Evolutionary conservation across 192 early-diverging fungal genomes (phyloP).

Genomic region (Funneliformis geosporum): DNA sequence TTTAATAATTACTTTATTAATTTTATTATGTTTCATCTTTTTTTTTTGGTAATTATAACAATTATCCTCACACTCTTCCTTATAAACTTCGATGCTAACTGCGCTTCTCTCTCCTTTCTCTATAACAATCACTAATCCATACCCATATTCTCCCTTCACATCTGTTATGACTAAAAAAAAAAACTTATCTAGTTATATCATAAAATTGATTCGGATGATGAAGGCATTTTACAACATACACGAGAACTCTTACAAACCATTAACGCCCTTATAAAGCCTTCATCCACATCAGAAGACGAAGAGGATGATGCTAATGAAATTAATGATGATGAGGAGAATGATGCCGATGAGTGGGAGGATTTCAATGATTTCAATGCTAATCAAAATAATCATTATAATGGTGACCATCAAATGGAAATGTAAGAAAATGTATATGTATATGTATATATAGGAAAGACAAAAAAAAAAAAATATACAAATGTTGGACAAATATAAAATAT

Average conservation of each 20-base stretch:
- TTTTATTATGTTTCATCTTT: conserved; percentile 27
- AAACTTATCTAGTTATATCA: conserved; percentile 56
- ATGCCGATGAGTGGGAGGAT: conserved; percentile 46
- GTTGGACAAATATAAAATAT: background rate
- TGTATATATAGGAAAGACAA: background rate
- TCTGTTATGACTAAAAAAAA: background rate
- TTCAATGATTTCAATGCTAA: conserved; percentile 30
- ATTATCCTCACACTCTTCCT: background rate
- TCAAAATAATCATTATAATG: no score
- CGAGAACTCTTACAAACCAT: conserved; percentile 69
- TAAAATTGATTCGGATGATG: conserved; percentile 64
- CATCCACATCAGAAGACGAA: conserved; percentile 50
- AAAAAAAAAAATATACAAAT: background rate
- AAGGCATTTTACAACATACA: conserved; percentile 66
- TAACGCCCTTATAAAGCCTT: conserved; percentile 49
- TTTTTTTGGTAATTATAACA: conserved; percentile 22
- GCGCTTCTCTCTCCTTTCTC: background rate
- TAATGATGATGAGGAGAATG: conserved; percentile 54
- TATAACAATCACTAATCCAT: background rate
- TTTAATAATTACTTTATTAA: conserved; percentile 37
- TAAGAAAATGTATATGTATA: conserved; percentile 3
- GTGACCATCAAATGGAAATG: conserved; percentile 49
- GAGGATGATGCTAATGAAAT: conserved; percentile 50
- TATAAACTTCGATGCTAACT: no score
- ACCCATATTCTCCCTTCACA: no score